Base-by-base conservation (phyloP, 2,329 filamentous ascomycete genomes). In the Arthrobotrys conoides region DNA sequence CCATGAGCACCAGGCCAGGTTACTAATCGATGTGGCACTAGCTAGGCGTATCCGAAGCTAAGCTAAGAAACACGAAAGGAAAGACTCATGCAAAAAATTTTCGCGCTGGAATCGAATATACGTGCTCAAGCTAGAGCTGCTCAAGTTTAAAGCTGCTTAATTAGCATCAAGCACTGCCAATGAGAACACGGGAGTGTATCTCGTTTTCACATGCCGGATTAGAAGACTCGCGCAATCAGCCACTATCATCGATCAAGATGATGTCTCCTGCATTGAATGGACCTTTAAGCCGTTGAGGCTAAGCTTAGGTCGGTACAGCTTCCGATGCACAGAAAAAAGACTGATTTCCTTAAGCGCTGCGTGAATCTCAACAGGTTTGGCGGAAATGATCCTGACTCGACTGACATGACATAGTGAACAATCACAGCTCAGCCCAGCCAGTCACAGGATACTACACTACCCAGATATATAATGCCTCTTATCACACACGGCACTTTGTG, bases 141-240 rank as follows among this genome's bases (percentile, higher is more conserved):
- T 6, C 27, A 30, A 30, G 27, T 30, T 30, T 3, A 30, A 6
- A 30, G 27, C 3, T 30, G 41, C n/a, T 46, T 55, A 55, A 55
- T 55, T 55, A 27, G 30, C n/a, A n/a, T n/a, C n/a, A n/a, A n/a
- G n/a, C n/a, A n/a, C 16, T 53, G 41, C 67, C 67, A 64, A 72
- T 65, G 30, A 30, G 57, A 57, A 33, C 38, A 20, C 36, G 38
- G 20, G 33, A 22, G 44, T 27, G 24, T 63, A 51, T 53, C 30
- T 75, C 55, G 63, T 75, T 64, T 75, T 75, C 71, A 75, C 71
- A 75, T 75, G 71, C 71, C 44, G 41, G 5, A 57, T 66, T 57
- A 30, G 63, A 75, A 14, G 16, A 36, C 9, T 51, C 57, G 57
- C 57, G 57, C 57, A 61, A 61, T 61, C 57, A 61, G 57, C 18